Evolutionary conservation across 148 eudicot genomes (phyloP).

Genomic region (Fallopia convolvulus): DNA sequence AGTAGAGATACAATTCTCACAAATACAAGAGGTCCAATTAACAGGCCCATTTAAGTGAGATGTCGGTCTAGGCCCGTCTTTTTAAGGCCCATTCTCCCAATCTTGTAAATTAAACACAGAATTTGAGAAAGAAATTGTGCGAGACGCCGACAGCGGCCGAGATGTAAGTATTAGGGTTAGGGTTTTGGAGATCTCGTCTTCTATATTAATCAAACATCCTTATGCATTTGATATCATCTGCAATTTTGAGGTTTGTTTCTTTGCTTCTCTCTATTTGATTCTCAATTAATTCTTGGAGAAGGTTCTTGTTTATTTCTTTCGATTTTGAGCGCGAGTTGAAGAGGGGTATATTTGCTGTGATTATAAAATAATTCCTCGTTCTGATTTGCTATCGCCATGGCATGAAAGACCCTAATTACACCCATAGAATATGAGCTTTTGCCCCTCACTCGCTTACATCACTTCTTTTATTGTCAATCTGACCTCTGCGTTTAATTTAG

Average conservation of each 20-base stretch:
- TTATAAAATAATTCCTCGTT: conserved; percentile 63
- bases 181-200: not conserved
- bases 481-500: not conserved
- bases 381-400: conserved; percentile 48
- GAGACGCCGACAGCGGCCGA: no score
- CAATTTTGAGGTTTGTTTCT: not conserved
- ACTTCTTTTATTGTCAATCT: not conserved
- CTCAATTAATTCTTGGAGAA: not conserved
- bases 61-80: not conserved
- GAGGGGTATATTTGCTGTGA: conserved; percentile 29
- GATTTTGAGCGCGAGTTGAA: not conserved
- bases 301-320: not conserved
- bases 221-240: not conserved
- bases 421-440: conserved; percentile 69
- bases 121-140: not conserved
- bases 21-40: not conserved
- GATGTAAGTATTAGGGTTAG: not conserved
- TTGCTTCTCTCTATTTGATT: not conserved
- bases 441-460: not conserved
- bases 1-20: no score
- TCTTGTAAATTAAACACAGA: not conserved
- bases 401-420: conserved; percentile 58
- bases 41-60: not conserved
- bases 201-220: not conserved
- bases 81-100: not conserved